A percentile compares a stretch with the other conserved stretches of the same genome.
Evolutionary conservation across 2,329 filamentous ascomycete genomes (phyloP).

Genomic region (Exophiala xenobiotica): DNA sequence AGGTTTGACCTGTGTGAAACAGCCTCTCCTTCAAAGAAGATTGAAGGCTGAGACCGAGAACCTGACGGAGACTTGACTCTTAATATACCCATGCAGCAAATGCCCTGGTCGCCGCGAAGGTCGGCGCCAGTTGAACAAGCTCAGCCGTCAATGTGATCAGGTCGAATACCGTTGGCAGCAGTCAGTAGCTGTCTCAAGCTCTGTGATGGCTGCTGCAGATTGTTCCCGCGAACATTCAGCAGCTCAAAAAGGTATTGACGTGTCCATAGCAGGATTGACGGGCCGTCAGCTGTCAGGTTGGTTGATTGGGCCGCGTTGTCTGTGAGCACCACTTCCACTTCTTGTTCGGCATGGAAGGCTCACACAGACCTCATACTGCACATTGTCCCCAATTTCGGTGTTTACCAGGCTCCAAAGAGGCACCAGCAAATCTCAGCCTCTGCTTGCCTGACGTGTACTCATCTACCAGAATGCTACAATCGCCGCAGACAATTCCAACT

Average conservation of each 20-base stretch:
- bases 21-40: not conserved
- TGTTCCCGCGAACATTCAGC: not conserved
- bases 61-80: not conserved
- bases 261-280: not conserved
- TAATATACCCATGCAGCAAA: not conserved
- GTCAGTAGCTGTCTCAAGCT: slow-evolving; percentile 1
- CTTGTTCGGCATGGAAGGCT: slow-evolving; percentile 5
- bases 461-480: slow-evolving; percentile 5
- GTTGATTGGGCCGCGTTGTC: slow-evolving; percentile 2
- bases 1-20: not conserved
- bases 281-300: slow-evolving; percentile 3
- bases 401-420: not conserved
- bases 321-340: not conserved
- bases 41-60: not conserved
- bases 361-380: slow-evolving; percentile 4
- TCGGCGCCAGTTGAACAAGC: not conserved
- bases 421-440: not conserved
- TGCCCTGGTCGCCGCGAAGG: not conserved
- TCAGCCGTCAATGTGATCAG: not conserved
- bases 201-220: slow-evolving; percentile 1
- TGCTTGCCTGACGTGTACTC: not conserved
- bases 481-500: slow-evolving; percentile 13
- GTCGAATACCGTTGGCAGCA: slow-evolving; percentile 3
- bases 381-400: not conserved
- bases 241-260: slow-evolving; percentile 2